These are phyloP conservation scores for Triangularia setosa DNA, from an alignment of 2,329 filamentous ascomycete species.

Conservation along the genomic window DNA sequence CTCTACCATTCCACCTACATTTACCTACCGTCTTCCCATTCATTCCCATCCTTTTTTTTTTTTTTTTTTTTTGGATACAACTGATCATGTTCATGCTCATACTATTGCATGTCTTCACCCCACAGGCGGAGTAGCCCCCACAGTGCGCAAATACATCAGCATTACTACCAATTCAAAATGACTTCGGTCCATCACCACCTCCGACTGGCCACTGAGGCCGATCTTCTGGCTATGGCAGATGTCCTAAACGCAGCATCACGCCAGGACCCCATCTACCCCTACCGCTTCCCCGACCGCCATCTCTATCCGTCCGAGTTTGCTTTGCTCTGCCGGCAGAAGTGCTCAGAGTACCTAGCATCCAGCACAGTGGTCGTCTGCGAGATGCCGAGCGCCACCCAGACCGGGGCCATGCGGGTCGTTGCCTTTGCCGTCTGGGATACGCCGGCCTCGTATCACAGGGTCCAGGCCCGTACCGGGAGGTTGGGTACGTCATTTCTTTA, in stretches of 20 bases:
- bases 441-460: not conserved
- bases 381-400: slow-evolving; percentile 12
- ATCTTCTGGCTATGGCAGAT: slow-evolving; percentile 24
- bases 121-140: not conserved
- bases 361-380: slow-evolving; percentile 27
- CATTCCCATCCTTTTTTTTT: no score
- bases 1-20: not conserved
- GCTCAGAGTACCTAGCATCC: slow-evolving; percentile 23
- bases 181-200: slow-evolving; percentile 1
- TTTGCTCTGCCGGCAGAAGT: slow-evolving; percentile 23
- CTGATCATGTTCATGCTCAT: not conserved
- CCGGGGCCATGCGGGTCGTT: slow-evolving; percentile 15
- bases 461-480: not conserved
- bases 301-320: slow-evolving; percentile 22
- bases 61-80: not conserved
- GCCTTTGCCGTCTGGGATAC: slow-evolving; percentile 26
- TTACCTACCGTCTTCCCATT: not conserved
- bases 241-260: slow-evolving; percentile 24
- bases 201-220: slow-evolving; percentile 20
- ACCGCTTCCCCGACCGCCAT: slow-evolving; percentile 25
- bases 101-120: not conserved
- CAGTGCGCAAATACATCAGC: not conserved
- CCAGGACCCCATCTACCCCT: slow-evolving; percentile 26
- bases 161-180: not conserved
- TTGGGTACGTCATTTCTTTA: slow-evolving; percentile 8